Conservation (phyloP, 1,139 yeast genomes). For the Zygosaccharomyces pseudobailii region DNA sequence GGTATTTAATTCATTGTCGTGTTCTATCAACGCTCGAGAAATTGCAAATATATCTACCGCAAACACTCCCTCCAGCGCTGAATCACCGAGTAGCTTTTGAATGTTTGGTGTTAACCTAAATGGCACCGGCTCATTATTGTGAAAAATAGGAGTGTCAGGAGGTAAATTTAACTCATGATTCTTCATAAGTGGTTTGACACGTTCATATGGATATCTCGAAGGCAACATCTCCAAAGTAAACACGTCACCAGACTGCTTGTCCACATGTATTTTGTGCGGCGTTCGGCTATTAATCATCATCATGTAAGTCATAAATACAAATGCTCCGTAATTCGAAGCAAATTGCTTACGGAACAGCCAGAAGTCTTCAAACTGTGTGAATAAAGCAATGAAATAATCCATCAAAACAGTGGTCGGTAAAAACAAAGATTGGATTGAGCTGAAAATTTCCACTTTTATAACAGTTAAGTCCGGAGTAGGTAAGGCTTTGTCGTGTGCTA, state of each 20-base stretch:
- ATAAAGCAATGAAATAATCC: conserved; percentile 59
- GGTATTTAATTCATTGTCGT: conserved; percentile 84
- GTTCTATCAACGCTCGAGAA: conserved; percentile 84
- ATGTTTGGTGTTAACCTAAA: conserved; percentile 95
- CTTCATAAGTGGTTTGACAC: conserved; percentile 43
- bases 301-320: conserved; percentile 88
- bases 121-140: conserved; percentile 92
- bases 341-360: conserved; percentile 97
- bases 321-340: conserved; percentile 92
- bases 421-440: conserved; percentile 80
- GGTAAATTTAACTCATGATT: conserved; percentile 51
- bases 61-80: conserved; percentile 85
- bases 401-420: conserved; percentile 84
- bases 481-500: conserved; percentile 86
- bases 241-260: conserved; percentile 77
- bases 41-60: conserved; percentile 81
- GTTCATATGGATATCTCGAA: conserved; percentile 45
- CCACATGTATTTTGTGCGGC: conserved; percentile 87
- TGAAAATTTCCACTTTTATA: conserved; percentile 82
- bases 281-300: conserved; percentile 91
- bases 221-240: conserved; percentile 97
- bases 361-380: conserved; percentile 82
- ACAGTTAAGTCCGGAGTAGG: conserved; percentile 91
- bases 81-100: conserved; percentile 89
- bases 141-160: conserved; percentile 80